A percentile compares a stretch with the other conserved stretches of the same genome.
These are phyloP conservation scores for Papiliotrema laurentii DNA, from an alignment of 1,284 basidiomycete species.

Conservation along the genomic window DNA sequence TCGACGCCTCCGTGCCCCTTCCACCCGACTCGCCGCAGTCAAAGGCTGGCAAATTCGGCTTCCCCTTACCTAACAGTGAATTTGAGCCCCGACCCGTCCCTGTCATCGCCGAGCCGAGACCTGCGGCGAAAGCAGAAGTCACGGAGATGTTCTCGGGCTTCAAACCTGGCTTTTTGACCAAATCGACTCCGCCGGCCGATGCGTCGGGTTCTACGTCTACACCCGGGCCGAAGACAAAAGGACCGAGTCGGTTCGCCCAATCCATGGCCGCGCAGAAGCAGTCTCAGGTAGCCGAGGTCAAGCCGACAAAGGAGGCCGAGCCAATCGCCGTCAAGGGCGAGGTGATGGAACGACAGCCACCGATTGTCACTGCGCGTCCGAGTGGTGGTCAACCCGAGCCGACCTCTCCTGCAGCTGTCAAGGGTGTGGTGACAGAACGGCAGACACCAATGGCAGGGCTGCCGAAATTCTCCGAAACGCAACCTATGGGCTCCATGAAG, in stretches of 20 bases:
- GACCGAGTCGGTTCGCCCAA: constrained; percentile 36
- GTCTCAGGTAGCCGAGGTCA: constrained; percentile 1
- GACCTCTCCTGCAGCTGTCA: not conserved
- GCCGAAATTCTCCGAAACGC: constrained; percentile 20
- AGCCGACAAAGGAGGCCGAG: not conserved
- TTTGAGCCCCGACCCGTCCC: constrained; percentile 25
- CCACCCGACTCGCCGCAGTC: constrained; percentile 32
- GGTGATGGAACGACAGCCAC: too few species aligned
- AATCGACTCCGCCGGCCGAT: not conserved
- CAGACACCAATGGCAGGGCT: constrained; percentile 3
- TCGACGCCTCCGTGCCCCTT: constrained; percentile 35
- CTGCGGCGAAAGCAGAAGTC: constrained; percentile 8
- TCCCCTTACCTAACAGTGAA: constrained; percentile 23
- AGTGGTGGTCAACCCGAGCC: not conserved
- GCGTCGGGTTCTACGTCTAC: not conserved
- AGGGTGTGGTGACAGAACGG: not conserved
- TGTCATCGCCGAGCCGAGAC: constrained; percentile 27
- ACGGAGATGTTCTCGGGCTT: constrained; percentile 30
- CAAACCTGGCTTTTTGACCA: constrained; percentile 32
- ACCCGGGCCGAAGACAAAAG: constrained; percentile 14
- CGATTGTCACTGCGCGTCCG: too few species aligned
- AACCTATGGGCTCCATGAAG: constrained; percentile 28
- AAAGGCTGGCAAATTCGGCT: constrained; percentile 13
- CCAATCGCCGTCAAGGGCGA: not conserved
- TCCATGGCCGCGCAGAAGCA: constrained; percentile 3